A percentile compares a stretch with the other conserved stretches of the same genome.
Conservation (phyloP, 441 rosid species). For the Daphne laureola region DNA sequence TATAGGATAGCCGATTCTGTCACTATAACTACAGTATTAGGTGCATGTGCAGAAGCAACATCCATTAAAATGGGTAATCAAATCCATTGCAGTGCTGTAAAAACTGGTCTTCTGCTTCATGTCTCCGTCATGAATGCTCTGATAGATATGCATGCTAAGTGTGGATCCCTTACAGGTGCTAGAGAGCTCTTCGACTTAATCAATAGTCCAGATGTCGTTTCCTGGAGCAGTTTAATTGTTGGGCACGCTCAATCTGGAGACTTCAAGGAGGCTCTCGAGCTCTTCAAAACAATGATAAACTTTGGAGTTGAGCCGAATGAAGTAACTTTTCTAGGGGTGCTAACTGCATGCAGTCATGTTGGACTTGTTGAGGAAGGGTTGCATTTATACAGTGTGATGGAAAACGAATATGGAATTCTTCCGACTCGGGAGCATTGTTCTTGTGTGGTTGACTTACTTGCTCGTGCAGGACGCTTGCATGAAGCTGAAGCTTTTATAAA, state of each 20-base stretch:
- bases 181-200: conserved; percentile 29
- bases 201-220: conserved; percentile 37
- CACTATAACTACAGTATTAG: conserved; percentile 27
- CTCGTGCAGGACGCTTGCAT: conserved; percentile 45
- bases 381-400: conserved; percentile 35
- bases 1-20: conserved; percentile 33
- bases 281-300: conserved; percentile 37
- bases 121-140: conserved; percentile 36
- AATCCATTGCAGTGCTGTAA: conserved; percentile 36
- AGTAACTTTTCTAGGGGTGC: conserved; percentile 41
- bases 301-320: conserved; percentile 35
- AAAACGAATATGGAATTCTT: conserved; percentile 25
- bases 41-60: conserved; percentile 38
- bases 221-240: conserved; percentile 45
- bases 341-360: conserved; percentile 55
- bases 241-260: conserved; percentile 55
- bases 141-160: conserved; percentile 51
- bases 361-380: conserved; percentile 46
- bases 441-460: conserved; percentile 51
- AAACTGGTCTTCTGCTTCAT: conserved; percentile 34
- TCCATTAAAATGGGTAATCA: conserved; percentile 47
- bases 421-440: conserved; percentile 46
- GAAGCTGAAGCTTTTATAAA: conserved; percentile 43
- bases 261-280: conserved; percentile 44
- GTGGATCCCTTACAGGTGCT: conserved; percentile 43